Base-by-base conservation (phyloP, 768 basidiomycete species). In the Panaeolus papilionaceus region DNA sequence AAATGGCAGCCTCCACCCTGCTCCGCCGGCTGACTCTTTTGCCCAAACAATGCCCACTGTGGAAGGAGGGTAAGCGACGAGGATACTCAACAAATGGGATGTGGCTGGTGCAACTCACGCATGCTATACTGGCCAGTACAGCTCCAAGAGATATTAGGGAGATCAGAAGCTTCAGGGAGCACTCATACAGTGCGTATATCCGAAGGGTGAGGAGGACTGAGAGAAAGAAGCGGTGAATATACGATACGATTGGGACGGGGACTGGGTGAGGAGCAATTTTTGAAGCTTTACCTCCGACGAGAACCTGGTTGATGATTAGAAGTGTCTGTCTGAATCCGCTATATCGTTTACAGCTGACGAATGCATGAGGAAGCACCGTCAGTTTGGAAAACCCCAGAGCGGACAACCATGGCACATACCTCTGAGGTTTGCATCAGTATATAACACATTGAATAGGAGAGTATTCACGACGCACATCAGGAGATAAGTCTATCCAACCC, bases 181-280 rank as follows among this genome's bases (percentile, higher is more conserved):
- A 73, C 11, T 78, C 75, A 66, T 86, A 88, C 14, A 89, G 73
- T 4, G 88, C 87, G 66, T 82, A 84, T 63, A 83, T 83, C 45
- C 87, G 83, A 47, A 85, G 73, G 12, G 80, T 80, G 37, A 87
- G 77, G 38, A 83, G 79, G 66, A 79, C 84, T 86, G 62, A 14
- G 9, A 38, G 16, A 62, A 39, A 45, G 64, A 16, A 39, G 3
- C 38, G 39, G 66, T 14, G 18, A 20, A 20, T 10, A 49, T 23
- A 16, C 5, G 11, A 49, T 23, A 16, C 5, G 11, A 49, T 3
- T 23, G 47, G 11, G 20, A 20, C 8, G 16, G 23, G 16, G 20
- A 49, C 23, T 23, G 23, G 23, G 23, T 20, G 20, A 33, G 33
- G 33, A 3, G 33, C 33, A 33, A 33, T 3, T 6, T 8, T 23